Evolutionary conservation across 148 eudicot genomes (phyloP).

Genomic region (Arbutus unedo): DNA sequence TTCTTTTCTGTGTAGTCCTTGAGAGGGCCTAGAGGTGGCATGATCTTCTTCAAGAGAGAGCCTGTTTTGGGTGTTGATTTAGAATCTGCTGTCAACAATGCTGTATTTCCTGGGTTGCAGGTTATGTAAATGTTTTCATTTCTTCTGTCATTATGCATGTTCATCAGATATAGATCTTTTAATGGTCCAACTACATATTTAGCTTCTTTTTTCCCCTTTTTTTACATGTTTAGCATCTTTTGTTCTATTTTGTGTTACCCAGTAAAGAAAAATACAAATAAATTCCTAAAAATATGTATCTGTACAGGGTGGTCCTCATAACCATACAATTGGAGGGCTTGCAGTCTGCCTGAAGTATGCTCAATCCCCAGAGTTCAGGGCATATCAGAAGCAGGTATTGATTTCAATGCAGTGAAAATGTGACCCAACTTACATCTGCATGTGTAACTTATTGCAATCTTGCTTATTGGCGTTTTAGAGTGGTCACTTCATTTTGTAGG

Average conservation of each 20-base stretch:
- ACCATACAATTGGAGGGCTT: constrained; percentile 91
- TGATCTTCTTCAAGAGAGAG: constrained; percentile 87
- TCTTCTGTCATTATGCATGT: background rate
- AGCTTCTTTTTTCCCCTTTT: background rate
- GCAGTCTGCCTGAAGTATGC: constrained; percentile 86
- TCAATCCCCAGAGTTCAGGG: constrained; percentile 67
- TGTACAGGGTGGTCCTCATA: constrained; percentile 93
- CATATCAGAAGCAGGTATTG: constrained; percentile 68
- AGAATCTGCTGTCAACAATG: constrained; percentile 83
- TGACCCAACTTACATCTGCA: background rate
- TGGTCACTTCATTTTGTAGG: constrained; percentile 32
- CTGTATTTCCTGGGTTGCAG: constrained; percentile 91
- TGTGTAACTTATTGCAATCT: background rate
- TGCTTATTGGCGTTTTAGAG: background rate
- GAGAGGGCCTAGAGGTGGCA: constrained; percentile 96
- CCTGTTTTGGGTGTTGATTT: constrained; percentile 73
- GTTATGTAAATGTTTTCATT: constrained; percentile 25
- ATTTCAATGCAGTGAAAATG: constrained; percentile 7
- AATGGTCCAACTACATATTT: background rate
- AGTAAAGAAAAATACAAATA: background rate
- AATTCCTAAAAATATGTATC: background rate
- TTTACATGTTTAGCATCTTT: background rate
- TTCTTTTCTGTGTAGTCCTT: constrained; percentile 47
- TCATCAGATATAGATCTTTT: background rate
- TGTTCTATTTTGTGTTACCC: background rate